Conservation (phyloP, 805 yeast genomes). For the Metschnikowia peoriensis region DNA sequence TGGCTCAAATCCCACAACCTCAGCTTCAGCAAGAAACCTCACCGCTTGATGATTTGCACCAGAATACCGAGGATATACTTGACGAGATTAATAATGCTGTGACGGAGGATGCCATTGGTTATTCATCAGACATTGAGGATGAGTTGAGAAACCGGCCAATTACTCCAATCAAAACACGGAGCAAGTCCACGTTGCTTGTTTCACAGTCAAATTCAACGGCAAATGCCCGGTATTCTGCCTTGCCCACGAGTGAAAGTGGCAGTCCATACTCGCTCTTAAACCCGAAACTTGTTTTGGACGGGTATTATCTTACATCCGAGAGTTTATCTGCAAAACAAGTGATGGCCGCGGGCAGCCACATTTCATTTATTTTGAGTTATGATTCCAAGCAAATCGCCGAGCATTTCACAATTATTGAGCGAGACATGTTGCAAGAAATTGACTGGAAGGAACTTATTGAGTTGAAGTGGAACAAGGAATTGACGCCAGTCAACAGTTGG, state of each 20-base stretch:
- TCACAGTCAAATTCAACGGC: slow-evolving; percentile 17
- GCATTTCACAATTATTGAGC: slow-evolving; percentile 84
- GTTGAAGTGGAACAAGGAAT: slow-evolving; percentile 64
- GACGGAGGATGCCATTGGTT: slow-evolving; percentile 35
- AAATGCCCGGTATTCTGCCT: slow-evolving; percentile 9
- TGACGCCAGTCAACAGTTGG: slow-evolving; percentile 81
- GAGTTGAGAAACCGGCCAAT: slow-evolving; percentile 28
- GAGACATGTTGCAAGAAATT: slow-evolving; percentile 76
- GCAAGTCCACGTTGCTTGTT: slow-evolving; percentile 5
- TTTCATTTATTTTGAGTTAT: slow-evolving; percentile 77
- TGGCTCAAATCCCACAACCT: not conserved
- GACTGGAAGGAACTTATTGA: slow-evolving; percentile 92
- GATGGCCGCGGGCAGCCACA: slow-evolving; percentile 55
- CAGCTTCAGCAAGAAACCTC: not conserved
- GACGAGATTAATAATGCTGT: slow-evolving; percentile 40
- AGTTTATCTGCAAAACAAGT: slow-evolving; percentile 38
- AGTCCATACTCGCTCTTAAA: slow-evolving; percentile 13
- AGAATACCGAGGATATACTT: slow-evolving; percentile 33
- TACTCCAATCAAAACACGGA: slow-evolving; percentile 26
- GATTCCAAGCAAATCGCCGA: slow-evolving; percentile 66
- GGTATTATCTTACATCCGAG: slow-evolving; percentile 30
- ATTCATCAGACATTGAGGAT: slow-evolving; percentile 21
- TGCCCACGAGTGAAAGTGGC: slow-evolving; percentile 11
- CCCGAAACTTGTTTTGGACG: slow-evolving; percentile 36
- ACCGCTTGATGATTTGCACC: slow-evolving; percentile 12